phyloP scores from a whole-genome alignment of 208 protist species.

The Leishmania turanica region DNA sequence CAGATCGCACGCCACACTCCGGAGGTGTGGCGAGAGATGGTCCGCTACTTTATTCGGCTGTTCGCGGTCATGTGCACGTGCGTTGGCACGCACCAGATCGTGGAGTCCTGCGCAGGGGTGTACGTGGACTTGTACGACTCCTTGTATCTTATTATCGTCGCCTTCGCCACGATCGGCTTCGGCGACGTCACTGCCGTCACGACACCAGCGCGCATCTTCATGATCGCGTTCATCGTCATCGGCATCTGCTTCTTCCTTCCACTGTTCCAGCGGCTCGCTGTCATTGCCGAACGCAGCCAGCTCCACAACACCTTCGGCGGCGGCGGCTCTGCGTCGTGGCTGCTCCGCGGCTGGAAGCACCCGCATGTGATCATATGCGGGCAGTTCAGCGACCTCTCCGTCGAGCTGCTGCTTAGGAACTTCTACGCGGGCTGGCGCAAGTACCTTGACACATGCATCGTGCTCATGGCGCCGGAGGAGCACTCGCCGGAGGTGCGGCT shows the following conservation, averaged over 20 bases:
- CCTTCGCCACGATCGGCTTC: constrained; percentile 81
- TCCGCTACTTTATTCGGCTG: constrained; percentile 58
- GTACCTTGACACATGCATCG: constrained; percentile 73
- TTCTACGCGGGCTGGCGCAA: constrained; percentile 85
- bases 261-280: constrained; percentile 56
- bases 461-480: constrained; percentile 67
- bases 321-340: constrained; percentile 29
- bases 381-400: constrained; percentile 57
- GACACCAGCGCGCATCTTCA: constrained; percentile 67
- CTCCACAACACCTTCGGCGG: constrained; percentile 61
- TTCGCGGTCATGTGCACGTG: constrained; percentile 77
- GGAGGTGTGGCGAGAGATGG: constrained; percentile 66
- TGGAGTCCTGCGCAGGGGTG: constrained; percentile 53
- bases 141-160: constrained; percentile 72
- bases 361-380: constrained; percentile 82
- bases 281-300: constrained; percentile 39
- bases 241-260: constrained; percentile 82
- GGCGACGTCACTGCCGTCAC: constrained; percentile 60
- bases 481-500: constrained; percentile 61
- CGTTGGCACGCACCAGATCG: constrained; percentile 75
- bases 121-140: constrained; percentile 76
- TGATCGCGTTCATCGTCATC: constrained; percentile 69
- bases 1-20: constrained; percentile 54
- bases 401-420: constrained; percentile 73
- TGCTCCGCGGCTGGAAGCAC: constrained; percentile 14